Evolutionary conservation across 1,284 basidiomycete species (phyloP).

Genomic region (Vanrija humicola): DNA sequence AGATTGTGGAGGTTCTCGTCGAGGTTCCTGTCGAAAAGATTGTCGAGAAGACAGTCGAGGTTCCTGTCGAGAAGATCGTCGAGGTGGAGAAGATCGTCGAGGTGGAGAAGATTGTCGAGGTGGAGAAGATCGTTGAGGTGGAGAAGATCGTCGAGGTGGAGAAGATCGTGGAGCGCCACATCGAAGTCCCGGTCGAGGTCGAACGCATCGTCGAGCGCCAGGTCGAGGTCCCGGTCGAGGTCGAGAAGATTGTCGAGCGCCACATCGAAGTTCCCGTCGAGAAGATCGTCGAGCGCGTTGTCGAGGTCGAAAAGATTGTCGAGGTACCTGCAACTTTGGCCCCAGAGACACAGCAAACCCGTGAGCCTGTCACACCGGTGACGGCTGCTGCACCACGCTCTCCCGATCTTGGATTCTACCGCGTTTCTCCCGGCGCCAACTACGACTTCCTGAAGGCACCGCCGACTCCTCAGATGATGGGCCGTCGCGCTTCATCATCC

Average conservation of each 20-base stretch:
- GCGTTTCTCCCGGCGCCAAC: constrained; percentile 39
- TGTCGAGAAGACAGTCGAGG: constrained; percentile 28
- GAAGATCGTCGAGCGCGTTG: constrained; percentile 24
- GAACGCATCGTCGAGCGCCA: constrained; percentile 27
- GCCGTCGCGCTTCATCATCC: background rate
- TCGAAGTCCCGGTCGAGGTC: constrained; percentile 45
- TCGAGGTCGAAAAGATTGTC: constrained; percentile 44
- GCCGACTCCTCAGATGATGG: constrained; percentile 15
- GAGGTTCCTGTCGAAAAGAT: constrained; percentile 40
- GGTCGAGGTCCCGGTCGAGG: constrained; percentile 12
- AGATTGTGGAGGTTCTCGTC: constrained; percentile 37
- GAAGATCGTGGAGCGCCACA: constrained; percentile 27
- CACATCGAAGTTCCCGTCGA: constrained; percentile 32
- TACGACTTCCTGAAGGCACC: constrained; percentile 50
- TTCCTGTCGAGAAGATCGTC: constrained; percentile 27
- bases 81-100: constrained; percentile 29
- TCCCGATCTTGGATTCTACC: constrained; percentile 45
- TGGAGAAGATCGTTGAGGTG: constrained; percentile 2
- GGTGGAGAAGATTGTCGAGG: constrained; percentile 33
- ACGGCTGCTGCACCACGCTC: constrained; percentile 17
- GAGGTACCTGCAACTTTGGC: constrained; percentile 27
- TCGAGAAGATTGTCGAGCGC: constrained; percentile 41
- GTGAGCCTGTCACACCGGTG: constrained; percentile 8
- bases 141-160: constrained; percentile 34
- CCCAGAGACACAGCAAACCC: constrained; percentile 31